Base-by-base conservation (phyloP, 805 yeast genomes). In the Wickerhamomyces subpelliculosus region DNA sequence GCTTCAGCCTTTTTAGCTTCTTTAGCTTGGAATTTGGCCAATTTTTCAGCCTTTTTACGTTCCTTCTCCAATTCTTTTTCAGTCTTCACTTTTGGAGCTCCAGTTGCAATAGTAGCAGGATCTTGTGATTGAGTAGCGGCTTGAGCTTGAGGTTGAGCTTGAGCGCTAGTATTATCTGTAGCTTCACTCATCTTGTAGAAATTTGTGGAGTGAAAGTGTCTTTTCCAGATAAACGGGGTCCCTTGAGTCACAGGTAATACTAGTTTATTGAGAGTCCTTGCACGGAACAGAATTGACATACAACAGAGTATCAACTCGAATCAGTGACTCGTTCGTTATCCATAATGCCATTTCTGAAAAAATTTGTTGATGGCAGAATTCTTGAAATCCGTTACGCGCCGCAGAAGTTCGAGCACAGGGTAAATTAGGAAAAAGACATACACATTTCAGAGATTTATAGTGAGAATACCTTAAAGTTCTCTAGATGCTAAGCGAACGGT, bases 61-160 rank as follows among this genome's bases (percentile, higher is more conserved):
- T 86, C 95, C 56, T 84, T 86, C 61, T 86, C 95, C 38, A 85
- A 69, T 64, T 84, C 86, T 59, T 84, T 84, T 44, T 81, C 82
- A 30, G 87, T 78, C 64, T 83, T 84, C 29, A 68, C 76, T 51
- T 68, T 71, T 46, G 54, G 55, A 14, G 46, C 39, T 27, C 64
- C 65, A 44, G 58, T 66, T 43, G 54, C 66, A 31, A 36, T 18
- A 18, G 38, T 32, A 40, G 20, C 44, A 26, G 26, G 39, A 32
- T 39, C 34, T 24, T 38, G 30, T n/a, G 5, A n/a, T 16, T 28
- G 14, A 5, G 31, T 10, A 17, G 39, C 38, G 16, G 41, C 42
- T 13, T 37, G 36, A 14, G 42, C 36, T 14, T 24, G 20, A 18
- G 42, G 42, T 26, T 42, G 46, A 19, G 38, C 35, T 12, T n/a